Percentiles rank a stretch among this genome's conserved stretches.
phyloP scores from a whole-genome alignment of 192 early-diverging fungal genomes.

The Backusella tuberculispora region DNA sequence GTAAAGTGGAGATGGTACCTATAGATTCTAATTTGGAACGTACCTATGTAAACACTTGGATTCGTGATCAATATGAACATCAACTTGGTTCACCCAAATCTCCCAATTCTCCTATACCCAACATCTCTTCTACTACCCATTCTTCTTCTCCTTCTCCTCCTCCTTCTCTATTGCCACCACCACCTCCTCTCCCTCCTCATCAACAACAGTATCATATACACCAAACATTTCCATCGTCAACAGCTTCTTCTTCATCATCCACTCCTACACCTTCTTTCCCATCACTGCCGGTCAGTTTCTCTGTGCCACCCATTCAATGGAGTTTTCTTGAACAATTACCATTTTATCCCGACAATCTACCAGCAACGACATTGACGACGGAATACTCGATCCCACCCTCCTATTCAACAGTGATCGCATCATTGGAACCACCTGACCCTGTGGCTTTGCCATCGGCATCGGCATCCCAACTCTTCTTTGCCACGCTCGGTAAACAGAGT shows the following conservation, averaged over 20 bases:
- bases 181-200: not conserved
- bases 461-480: constrained; percentile 42
- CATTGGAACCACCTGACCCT: constrained; percentile 27
- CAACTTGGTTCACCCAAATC: not conserved
- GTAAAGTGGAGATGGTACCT: constrained; percentile 34
- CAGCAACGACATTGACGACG: constrained; percentile 30
- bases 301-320: constrained; percentile 32
- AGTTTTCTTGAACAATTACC: constrained; percentile 38
- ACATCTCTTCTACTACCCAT: not conserved
- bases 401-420: constrained; percentile 34
- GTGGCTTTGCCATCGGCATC: constrained; percentile 32
- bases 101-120: constrained; percentile 14
- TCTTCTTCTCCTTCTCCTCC: not conserved
- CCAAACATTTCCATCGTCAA: too few relatives aligned
- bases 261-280: constrained; percentile 6
- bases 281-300: constrained; percentile 22
- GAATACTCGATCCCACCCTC: constrained; percentile 41
- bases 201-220: not conserved
- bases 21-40: constrained; percentile 28
- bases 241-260: too few relatives aligned
- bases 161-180: not conserved
- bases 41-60: constrained; percentile 16
- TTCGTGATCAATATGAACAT: constrained; percentile 19
- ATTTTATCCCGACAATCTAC: constrained; percentile 37
- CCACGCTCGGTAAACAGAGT: constrained; percentile 33